phyloP scores from a whole-genome alignment of 2,329 filamentous ascomycete genomes.

The Camptophora hylomeconis region DNA sequence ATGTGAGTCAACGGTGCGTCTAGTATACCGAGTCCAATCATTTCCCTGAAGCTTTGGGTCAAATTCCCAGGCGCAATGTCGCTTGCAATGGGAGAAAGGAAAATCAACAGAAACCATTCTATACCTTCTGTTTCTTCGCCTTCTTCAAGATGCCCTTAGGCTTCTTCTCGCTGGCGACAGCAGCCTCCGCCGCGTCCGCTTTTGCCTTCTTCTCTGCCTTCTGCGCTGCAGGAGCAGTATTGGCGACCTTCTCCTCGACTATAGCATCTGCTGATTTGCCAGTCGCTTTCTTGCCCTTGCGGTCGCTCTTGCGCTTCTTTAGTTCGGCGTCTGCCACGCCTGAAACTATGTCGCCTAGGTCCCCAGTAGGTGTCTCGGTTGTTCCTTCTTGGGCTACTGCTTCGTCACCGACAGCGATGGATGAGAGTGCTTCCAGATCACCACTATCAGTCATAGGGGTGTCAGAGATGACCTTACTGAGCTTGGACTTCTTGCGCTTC shows the following conservation, averaged over 20 bases:
- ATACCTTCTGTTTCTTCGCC: background rate
- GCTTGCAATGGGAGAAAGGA: too few species aligned
- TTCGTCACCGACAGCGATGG: constrained; percentile 1
- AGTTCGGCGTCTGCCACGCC: constrained; percentile 6
- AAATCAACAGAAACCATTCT: too few species aligned
- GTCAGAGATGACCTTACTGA: background rate
- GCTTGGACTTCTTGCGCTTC: constrained; percentile 5
- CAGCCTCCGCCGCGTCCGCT: constrained; percentile 4
- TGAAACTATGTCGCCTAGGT: too few species aligned
- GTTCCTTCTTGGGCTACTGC: constrained; percentile 3
- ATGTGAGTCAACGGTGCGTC: too few species aligned
- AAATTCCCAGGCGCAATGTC: too few species aligned
- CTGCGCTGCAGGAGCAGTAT: too few species aligned
- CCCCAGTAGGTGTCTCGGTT: constrained; percentile 6
- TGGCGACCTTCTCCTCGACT: too few species aligned
- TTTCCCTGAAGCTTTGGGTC: too few species aligned
- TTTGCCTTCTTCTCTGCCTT: constrained; percentile 7
- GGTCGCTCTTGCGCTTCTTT: constrained; percentile 11
- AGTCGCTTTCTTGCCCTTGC: constrained; percentile 21
- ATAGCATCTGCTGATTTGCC: constrained; percentile 1
- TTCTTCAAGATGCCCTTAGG: background rate
- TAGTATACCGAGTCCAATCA: too few species aligned
- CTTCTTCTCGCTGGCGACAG: background rate
- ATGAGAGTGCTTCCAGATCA: background rate
- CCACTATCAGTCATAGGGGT: background rate